Evolutionary conservation across 2,329 filamentous ascomycete species (phyloP), one percentile per base, ranked within the genome.

Genomic region (Pseudogymnoascus sp.): DNA sequence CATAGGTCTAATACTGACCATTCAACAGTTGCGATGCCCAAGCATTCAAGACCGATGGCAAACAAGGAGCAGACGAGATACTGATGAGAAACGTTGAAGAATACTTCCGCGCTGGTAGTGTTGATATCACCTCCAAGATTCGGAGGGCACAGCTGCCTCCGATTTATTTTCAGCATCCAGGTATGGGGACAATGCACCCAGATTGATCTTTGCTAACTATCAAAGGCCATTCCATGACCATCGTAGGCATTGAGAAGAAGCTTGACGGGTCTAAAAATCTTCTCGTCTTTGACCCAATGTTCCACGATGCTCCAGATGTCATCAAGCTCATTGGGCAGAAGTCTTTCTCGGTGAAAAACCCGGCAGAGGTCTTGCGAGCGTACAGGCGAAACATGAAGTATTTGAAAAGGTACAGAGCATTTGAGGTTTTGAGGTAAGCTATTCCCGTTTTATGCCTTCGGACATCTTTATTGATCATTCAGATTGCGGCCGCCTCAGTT

Each of bases 281-380:
- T 16, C 79, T 97, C 0, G 89, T 96, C 11, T 96, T 96, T 72
- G 93, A 97, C 72, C 92, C 93, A 1, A 89, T 89, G 77, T 91
- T 90, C 73, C 86, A 83, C 63, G 88, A 92, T 54, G 83, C 87
- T 0, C 78, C 80, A 2, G 81, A 80, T 16, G 82, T 96, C 70
- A 80, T 79, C 66, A 83, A 82, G 62, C 75, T 91, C 29, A 78
- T 83, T 51, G 83, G 78, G 29, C 78, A 73, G 68, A 75, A 67
- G 70, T 76, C 73, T 12, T 75, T 84, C 71, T 71, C 75, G 60
- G 73, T 77, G 51, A 76, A 77, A 11, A 73, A 78, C 31, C 80
- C 84, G 0, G 79, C 79, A 40, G 75, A 79, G 31, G 75, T 88
- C 14, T 76, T 96, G 12, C 86, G 86, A 71, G 81, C 85, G 2